Percentiles rank a stretch among this genome's conserved stretches.
Conservation (phyloP, 495 filamentous ascomycete species). For the Podospora comata region DNA sequence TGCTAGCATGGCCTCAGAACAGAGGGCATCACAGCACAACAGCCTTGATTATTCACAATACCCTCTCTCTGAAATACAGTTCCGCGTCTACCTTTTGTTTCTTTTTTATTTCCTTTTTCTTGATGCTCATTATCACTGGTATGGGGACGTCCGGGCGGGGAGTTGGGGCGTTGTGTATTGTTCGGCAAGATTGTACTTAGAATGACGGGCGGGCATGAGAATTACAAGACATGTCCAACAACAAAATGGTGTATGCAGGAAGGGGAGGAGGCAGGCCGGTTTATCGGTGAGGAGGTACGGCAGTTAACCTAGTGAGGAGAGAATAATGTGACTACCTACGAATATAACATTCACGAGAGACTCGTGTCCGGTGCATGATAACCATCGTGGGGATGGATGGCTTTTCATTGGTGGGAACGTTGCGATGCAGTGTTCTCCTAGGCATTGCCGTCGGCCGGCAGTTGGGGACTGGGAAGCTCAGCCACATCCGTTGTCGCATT, state of each 20-base stretch:
- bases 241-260: background rate
- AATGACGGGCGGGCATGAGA: background rate
- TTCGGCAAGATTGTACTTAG: background rate
- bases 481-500: background rate
- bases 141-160: background rate
- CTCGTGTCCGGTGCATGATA: too few species aligned
- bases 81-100: background rate
- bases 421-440: background rate
- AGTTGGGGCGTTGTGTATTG: background rate
- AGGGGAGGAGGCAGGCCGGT: background rate
- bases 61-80: background rate
- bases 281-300: background rate
- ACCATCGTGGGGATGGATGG: too few species aligned
- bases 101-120: slow-evolving; percentile 2
- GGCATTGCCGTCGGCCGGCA: background rate
- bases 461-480: background rate
- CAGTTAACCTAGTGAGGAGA: background rate
- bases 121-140: background rate
- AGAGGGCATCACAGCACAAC: background rate
- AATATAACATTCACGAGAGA: background rate
- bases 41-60: background rate
- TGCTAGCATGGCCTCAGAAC: background rate
- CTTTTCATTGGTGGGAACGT: background rate
- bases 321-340: background rate
- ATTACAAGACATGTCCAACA: background rate